Evolutionary conservation across 495 filamentous ascomycete genomes (phyloP), one percentile per base, ranked within the genome.

Genomic region (Alectoria sarmentosa): DNA sequence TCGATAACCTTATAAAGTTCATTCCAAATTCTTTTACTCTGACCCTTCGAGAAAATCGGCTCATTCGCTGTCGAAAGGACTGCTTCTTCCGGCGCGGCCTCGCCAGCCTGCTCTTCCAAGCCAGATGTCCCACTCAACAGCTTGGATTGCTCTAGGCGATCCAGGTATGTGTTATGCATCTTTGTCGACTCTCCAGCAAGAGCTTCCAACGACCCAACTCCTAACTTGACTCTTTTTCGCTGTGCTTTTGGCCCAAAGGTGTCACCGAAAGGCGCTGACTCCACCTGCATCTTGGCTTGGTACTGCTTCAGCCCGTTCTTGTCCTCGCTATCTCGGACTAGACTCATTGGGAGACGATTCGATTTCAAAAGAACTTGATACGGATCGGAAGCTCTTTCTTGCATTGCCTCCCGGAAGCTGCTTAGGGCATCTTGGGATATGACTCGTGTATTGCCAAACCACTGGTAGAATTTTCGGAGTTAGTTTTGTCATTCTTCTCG

Each of bases 1-100:
- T 96, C 91, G 34, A 98, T 91, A 71, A 96, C 91, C 77, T 98
- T 96, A 78, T 93, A 96, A n/a, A 98, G 75, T 70, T 98, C 94
- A 75, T 97, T 97, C 92, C 92, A 98, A 69, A 98, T 98, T 58
- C 94, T 82, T 75, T 94, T 95, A 67, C 86, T 90, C 73, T 96
- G 90, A 21, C 94, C 94, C 78, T 98, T 98, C 59, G 78, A 86
- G 77, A 98, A 98, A 59, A 98, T 89, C 32, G 91, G 83, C 70
- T 98, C 94, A 65, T 88, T 81, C 28, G 92, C 90, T 52, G 84
- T 86, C 4, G 85, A 82, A 21, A 89, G 75, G 39, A 75, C 76
- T 41, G 80, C 80, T 36, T 82, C 82, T 39, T 83, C 83, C 14
- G 76, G 74, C 6, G 78, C 76, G 34, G 77, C 75, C 64, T 79